A percentile compares a stretch with the other conserved stretches of the same genome.
Evolutionary conservation across 2,329 filamentous ascomycete genomes (phyloP).

Genomic region (Colletotrichum coccodes): DNA sequence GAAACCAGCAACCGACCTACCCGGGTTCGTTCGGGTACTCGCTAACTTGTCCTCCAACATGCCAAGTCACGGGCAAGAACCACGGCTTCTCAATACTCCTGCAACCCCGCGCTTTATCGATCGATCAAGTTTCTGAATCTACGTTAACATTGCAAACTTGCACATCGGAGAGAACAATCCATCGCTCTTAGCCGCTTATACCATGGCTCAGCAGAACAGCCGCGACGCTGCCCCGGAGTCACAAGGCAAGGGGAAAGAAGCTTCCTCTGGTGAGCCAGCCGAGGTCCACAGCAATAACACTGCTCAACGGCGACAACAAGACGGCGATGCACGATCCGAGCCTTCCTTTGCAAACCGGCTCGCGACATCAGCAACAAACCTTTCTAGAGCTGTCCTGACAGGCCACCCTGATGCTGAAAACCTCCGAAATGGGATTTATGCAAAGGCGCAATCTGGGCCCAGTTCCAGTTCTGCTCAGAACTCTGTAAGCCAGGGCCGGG

Average conservation of each 20-base stretch:
- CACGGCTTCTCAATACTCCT: background rate
- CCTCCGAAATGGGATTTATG: background rate
- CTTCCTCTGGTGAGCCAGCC: background rate
- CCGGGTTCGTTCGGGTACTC: background rate
- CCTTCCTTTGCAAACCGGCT: slow-evolving; percentile 11
- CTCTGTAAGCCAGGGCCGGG: background rate
- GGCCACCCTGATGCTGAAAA: background rate
- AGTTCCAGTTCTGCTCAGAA: background rate
- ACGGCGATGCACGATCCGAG: background rate
- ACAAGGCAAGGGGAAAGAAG: slow-evolving; percentile 18
- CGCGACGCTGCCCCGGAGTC: background rate
- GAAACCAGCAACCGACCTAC: background rate
- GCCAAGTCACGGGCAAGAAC: background rate
- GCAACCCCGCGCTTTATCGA: background rate
- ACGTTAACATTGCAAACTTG: background rate
- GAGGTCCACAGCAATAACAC: background rate
- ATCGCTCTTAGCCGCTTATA: background rate
- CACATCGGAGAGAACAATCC: background rate
- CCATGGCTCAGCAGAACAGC: background rate
- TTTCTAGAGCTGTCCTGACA: slow-evolving; percentile 10
- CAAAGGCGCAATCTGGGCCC: background rate
- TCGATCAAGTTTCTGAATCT: background rate
- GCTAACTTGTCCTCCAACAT: background rate
- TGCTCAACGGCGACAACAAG: background rate
- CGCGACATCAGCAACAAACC: slow-evolving; percentile 7